Evolutionary conservation across 2,329 filamentous ascomycete species (phyloP).

Genomic region (Fusarium equiseti): DNA sequence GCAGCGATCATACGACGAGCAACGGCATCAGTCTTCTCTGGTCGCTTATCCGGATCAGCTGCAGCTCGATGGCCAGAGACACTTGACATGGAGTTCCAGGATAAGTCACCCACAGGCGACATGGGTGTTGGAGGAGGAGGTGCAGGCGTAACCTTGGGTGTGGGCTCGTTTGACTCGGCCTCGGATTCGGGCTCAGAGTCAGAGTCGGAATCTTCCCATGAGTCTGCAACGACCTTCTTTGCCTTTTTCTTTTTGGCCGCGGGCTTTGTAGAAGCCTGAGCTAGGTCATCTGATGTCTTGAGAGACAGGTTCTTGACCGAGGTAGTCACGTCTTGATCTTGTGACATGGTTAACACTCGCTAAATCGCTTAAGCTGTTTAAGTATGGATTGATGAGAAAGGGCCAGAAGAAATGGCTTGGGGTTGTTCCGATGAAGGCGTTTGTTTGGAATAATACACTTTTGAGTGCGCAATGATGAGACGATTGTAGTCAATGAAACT

Average conservation of each 20-base stretch:
- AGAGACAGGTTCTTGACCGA: constrained; percentile 52
- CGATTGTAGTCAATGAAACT: not conserved
- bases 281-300: constrained; percentile 36
- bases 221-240: constrained; percentile 54
- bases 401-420: not conserved
- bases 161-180: constrained; percentile 52
- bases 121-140: constrained; percentile 77
- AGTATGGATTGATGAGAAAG: no score
- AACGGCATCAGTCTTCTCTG: constrained; percentile 94
- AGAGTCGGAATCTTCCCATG: constrained; percentile 71
- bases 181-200: constrained; percentile 55
- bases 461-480: not conserved
- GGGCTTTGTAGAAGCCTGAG: constrained; percentile 39
- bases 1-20: constrained; percentile 91
- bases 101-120: constrained; percentile 57
- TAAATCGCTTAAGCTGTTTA: not conserved
- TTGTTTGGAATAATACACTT: not conserved
- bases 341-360: constrained; percentile 34
- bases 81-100: constrained; percentile 38
- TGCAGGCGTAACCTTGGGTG: constrained; percentile 52
- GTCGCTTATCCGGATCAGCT: constrained; percentile 59
- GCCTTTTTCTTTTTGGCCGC: constrained; percentile 48
- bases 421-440: not conserved
- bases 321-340: constrained; percentile 46
- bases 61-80: constrained; percentile 10